Evolutionary conservation across 148 eudicot genomes (phyloP), one percentile per base, ranked within the genome.

Genomic region (Bassia scoparia): DNA sequence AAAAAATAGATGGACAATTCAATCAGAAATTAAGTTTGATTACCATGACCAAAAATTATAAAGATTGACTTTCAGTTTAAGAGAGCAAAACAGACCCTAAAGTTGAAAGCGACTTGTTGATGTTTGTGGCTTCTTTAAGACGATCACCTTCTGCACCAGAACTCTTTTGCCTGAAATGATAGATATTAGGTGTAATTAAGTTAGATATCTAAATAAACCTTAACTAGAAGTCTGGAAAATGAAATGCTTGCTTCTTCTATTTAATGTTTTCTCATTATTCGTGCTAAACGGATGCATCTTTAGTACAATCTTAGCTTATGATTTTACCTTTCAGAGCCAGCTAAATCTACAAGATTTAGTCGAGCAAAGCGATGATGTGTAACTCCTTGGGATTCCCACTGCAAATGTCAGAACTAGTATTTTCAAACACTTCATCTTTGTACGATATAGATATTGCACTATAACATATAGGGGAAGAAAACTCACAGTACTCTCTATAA

Each of bases 121-220:
- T 95, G 73, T 95, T 95, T 18, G 99, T 92, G 62, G 99, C 99
- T 86, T 95, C 99, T 72, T 95, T 95, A 11, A 95, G 82, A 59
- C 99, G 99, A 68, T 95, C 99, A 62, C 99, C 99, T 87, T 95
- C 99, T 34, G 99, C 99, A 61, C 99, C 99, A 70, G 99, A 95
- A 77, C 96, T 95, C 84, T 95, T 95, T 78, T 95, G 99, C 92
- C 99, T 95, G 74, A 2, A 76, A 48, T 58, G 49, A 54, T 70
- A 13, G 58, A 31, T 27, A 54, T 5, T 49, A 33, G 48, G 60
- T 69, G 65, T 54, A 61, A 24, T 10, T 33, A 4, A 33, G 24
- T 52, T 61, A 30, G n/a, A 24, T 44, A 64, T 13, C 0, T 23
- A 20, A 27, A 33, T 21, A 60, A 49, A 35, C 16, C 16, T 1